A percentile compares a stretch with the other conserved stretches of the same genome.
Conservation (phyloP, 441 rosid species). For the Omphalea diandra region DNA sequence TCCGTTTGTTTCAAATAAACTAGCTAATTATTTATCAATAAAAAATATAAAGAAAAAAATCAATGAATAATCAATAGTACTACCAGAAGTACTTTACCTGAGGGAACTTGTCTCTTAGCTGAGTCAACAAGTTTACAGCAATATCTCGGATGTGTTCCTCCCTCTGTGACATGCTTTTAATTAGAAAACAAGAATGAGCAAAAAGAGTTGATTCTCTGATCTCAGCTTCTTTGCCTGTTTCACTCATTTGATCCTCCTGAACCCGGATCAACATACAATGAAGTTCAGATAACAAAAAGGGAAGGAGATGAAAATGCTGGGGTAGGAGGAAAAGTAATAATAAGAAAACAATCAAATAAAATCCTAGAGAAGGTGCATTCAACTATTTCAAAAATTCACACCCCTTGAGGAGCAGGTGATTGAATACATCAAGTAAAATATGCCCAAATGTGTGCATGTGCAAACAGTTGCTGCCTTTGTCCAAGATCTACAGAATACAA, state of each 20-base stretch:
- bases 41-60: conserved; percentile 12
- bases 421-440: too few species aligned
- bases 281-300: conserved; percentile 17
- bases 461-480: not conserved
- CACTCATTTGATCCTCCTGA: conserved; percentile 87
- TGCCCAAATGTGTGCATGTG: too few species aligned
- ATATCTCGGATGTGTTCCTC: conserved; percentile 93
- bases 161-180: conserved; percentile 93
- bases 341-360: not conserved
- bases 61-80: conserved; percentile 5
- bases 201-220: conserved; percentile 78
- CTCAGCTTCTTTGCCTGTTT: conserved; percentile 77
- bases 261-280: conserved; percentile 33
- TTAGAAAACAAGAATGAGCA: conserved; percentile 89
- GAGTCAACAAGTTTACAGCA: conserved; percentile 79
- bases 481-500: not conserved
- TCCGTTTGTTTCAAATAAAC: conserved; percentile 24
- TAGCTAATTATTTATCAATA: conserved; percentile 18
- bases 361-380: not conserved
- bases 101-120: conserved; percentile 93
- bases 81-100: conserved; percentile 54
- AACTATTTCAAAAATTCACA: not conserved
- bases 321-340: not conserved
- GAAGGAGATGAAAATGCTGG: not conserved
- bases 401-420: not conserved